Conservation (phyloP, 2,329 filamentous ascomycete species). For the Pseudogymnoascus verrucosus region DNA sequence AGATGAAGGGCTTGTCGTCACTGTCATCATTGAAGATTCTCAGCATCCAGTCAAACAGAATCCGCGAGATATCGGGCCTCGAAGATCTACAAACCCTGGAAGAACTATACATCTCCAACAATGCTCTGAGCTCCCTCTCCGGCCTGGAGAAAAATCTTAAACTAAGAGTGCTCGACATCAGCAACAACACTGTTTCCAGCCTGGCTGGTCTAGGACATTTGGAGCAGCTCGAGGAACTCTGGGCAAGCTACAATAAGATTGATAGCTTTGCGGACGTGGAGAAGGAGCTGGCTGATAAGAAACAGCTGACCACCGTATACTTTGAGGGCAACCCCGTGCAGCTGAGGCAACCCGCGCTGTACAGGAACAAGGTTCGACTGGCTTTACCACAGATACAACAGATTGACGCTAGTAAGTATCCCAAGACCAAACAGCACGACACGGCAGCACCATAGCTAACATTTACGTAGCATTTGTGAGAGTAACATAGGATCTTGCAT, state of each 20-base stretch:
- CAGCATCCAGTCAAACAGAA: conserved; percentile 91
- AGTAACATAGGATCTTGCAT: conserved; percentile 20
- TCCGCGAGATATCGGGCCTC: conserved; percentile 69
- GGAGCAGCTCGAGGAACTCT: conserved; percentile 74
- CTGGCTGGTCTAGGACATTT: conserved; percentile 65
- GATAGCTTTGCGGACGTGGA: conserved; percentile 77
- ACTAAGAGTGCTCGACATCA: conserved; percentile 77
- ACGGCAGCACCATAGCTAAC: background rate
- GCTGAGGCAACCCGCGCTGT: conserved; percentile 67
- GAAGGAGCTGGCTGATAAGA: conserved; percentile 67
- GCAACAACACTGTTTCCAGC: conserved; percentile 73
- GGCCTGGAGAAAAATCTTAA: conserved; percentile 61
- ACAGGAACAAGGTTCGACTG: conserved; percentile 86
- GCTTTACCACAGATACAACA: conserved; percentile 81
- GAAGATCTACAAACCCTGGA: conserved; percentile 68
- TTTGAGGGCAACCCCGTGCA: conserved; percentile 94
- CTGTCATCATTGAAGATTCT: conserved; percentile 77
- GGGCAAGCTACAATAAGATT: conserved; percentile 86
- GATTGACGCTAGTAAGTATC: conserved; percentile 89
- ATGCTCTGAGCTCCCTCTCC: conserved; percentile 69
- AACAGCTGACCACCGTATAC: conserved; percentile 79
- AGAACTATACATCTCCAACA: conserved; percentile 94
- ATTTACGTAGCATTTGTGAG: conserved; percentile 23
- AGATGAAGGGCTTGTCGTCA: conserved; percentile 66
- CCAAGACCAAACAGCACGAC: background rate